A percentile compares a stretch with the other conserved stretches of the same genome.
phyloP scores from a whole-genome alignment of 2,329 filamentous ascomycete species.

The Sporothrix schenckii region DNA sequence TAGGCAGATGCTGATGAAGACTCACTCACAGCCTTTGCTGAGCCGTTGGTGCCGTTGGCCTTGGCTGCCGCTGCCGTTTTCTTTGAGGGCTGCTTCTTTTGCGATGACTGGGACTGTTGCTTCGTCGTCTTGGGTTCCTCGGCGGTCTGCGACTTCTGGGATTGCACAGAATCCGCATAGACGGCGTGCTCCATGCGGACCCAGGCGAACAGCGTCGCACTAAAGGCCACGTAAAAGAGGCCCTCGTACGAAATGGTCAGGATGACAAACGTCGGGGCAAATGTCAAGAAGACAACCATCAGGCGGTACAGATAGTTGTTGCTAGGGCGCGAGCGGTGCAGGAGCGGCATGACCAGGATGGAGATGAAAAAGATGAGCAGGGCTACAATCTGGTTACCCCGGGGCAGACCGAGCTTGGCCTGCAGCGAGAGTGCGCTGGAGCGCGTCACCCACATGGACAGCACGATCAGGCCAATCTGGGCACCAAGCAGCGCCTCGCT shows the following conservation, averaged over 20 bases:
- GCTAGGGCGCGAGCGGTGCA: constrained; percentile 79
- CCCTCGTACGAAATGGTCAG: constrained; percentile 97
- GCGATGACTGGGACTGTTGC: neutral
- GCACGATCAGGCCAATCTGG: constrained; percentile 76
- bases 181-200: constrained; percentile 86
- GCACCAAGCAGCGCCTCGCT: constrained; percentile 65
- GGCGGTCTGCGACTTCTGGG: constrained; percentile 36
- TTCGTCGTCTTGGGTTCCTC: neutral
- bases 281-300: constrained; percentile 86
- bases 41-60: constrained; percentile 22
- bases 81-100: constrained; percentile 5
- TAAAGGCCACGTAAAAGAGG: constrained; percentile 91
- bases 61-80: neutral
- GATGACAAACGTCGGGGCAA: constrained; percentile 91
- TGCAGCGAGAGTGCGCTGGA: constrained; percentile 85
- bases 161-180: constrained; percentile 50
- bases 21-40: constrained; percentile 15
- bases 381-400: constrained; percentile 84
- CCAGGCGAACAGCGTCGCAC: constrained; percentile 80
- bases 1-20: constrained; percentile 38
- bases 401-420: constrained; percentile 79
- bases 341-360: constrained; percentile 70
- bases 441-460: constrained; percentile 83
- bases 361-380: constrained; percentile 77
- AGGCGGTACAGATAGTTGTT: constrained; percentile 88